Evolutionary conservation across 768 basidiomycete genomes (phyloP).

Genomic region (Macrolepiota fuliginosa): DNA sequence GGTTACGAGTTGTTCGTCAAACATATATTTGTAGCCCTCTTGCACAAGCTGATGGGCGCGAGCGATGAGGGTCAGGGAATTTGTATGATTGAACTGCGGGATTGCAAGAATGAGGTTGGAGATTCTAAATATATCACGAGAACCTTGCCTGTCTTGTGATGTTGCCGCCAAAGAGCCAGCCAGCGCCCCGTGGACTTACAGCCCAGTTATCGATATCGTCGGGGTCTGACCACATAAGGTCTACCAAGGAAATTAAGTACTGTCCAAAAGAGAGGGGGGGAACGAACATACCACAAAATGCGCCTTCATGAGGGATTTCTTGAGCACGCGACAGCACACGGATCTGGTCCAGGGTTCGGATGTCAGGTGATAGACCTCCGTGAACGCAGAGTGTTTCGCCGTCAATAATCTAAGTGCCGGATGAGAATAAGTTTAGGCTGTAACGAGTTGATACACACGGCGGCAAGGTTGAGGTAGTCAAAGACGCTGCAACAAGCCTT

Average conservation of each 20-base stretch:
- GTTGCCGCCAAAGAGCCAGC: slow-evolving; percentile 88
- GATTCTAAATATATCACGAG: not conserved
- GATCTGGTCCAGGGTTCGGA: slow-evolving; percentile 92
- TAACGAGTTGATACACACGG: slow-evolving; percentile 46
- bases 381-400: slow-evolving; percentile 92
- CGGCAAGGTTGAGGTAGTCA: slow-evolving; percentile 92
- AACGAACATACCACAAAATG: slow-evolving; percentile 75
- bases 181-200: slow-evolving; percentile 93
- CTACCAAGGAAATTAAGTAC: slow-evolving; percentile 34
- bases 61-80: slow-evolving; percentile 83
- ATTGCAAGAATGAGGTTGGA: not conserved
- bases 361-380: slow-evolving; percentile 94
- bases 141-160: slow-evolving; percentile 76
- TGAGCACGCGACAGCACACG: slow-evolving; percentile 91
- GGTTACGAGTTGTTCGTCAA: slow-evolving; percentile 86
- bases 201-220: slow-evolving; percentile 97
- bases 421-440: not conserved
- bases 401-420: slow-evolving; percentile 78
- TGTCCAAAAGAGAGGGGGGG: not conserved
- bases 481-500: slow-evolving; percentile 97
- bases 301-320: slow-evolving; percentile 98
- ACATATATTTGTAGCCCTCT: slow-evolving; percentile 97
- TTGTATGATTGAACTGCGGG: slow-evolving; percentile 86
- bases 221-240: slow-evolving; percentile 98
- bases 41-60: slow-evolving; percentile 97